Evolutionary conservation across 75 land plant genomes (phyloP).

Genomic region (Pinus tabuliformis): DNA sequence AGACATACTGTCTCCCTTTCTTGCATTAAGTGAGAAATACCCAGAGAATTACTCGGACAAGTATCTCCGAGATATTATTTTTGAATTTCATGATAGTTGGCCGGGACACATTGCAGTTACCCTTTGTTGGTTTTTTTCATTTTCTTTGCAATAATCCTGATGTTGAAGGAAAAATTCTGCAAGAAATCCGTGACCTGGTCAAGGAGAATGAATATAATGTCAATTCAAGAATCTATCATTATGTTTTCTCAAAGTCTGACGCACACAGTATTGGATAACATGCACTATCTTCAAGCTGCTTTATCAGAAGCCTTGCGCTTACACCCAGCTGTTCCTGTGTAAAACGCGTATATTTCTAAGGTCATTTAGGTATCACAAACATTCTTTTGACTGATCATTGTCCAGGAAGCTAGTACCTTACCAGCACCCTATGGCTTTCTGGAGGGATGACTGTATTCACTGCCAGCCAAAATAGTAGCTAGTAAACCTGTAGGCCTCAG

Average conservation of each 20-base stretch:
- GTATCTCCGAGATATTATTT: constrained; percentile 56
- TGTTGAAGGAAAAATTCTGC: constrained; percentile 39
- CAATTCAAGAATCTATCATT: background rate
- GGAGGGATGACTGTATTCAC: too few relatives aligned
- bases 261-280: constrained; percentile 20
- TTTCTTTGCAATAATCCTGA: constrained; percentile 62
- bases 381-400: background rate
- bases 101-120: constrained; percentile 77
- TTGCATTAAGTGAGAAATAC: constrained; percentile 26
- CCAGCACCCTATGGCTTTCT: too few relatives aligned
- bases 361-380: background rate
- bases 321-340: constrained; percentile 77
- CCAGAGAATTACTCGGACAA: constrained; percentile 29
- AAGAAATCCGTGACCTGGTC: constrained; percentile 19
- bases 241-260: background rate
- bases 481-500: too few relatives aligned
- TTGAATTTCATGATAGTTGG: constrained; percentile 81
- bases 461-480: too few relatives aligned
- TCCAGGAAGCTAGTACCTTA: background rate
- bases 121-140: constrained; percentile 81
- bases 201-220: background rate
- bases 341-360: constrained; percentile 1
- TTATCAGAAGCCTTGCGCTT: constrained; percentile 75
- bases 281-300: constrained; percentile 83
- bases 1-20: constrained; percentile 71